phyloP scores from a whole-genome alignment of 148 eudicot genomes.

The Rhododendron mucronatum region DNA sequence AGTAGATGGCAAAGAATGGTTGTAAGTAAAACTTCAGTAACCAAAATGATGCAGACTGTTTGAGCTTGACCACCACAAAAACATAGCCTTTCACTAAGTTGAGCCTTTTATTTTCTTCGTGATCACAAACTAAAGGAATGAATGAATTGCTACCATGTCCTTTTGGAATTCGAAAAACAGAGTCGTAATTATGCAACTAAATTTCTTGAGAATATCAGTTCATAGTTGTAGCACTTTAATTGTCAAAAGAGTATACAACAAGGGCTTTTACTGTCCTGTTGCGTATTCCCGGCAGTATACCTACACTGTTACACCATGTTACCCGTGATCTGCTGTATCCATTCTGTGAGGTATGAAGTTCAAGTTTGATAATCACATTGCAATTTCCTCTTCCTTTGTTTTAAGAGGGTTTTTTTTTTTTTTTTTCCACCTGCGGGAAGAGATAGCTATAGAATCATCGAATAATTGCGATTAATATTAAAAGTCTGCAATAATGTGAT shows the following conservation, averaged over 20 bases:
- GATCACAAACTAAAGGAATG: background rate
- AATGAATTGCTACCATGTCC: background rate
- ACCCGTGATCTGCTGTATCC: background rate
- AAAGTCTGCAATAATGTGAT: background rate
- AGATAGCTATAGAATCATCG: background rate
- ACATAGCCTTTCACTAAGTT: background rate
- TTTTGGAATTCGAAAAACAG: background rate
- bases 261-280: background rate
- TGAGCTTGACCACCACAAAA: background rate
- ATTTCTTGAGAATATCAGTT: background rate
- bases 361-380: background rate
- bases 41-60: background rate
- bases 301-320: background rate
- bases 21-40: background rate
- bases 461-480: background rate
- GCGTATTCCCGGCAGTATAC: background rate
- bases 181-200: background rate
- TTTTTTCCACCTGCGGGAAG: background rate
- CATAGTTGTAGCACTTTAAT: background rate
- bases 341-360: background rate
- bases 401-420: background rate
- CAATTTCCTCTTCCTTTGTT: background rate
- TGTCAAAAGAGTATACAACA: background rate
- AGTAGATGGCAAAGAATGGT: background rate
- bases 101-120: background rate